A percentile compares a stretch with the other conserved stretches of the same genome.
These are phyloP conservation scores for Brassica rapa DNA, from an alignment of 345 rosid genomes.

Conservation along the genomic window DNA sequence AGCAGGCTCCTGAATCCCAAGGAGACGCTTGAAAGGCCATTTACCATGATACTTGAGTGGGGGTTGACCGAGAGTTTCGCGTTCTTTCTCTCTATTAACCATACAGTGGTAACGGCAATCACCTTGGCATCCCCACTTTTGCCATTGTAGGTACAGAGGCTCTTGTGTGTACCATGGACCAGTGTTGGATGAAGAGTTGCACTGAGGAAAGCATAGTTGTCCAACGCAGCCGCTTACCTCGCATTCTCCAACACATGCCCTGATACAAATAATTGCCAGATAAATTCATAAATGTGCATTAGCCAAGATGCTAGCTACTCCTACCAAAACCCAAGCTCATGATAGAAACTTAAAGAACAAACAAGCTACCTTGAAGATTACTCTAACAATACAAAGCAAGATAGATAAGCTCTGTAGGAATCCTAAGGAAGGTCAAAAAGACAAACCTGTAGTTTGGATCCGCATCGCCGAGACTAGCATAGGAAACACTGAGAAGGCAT, in stretches of 20 bases:
- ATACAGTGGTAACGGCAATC: slow-evolving; percentile 76
- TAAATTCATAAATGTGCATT: too few species aligned
- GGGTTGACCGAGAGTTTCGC: slow-evolving; percentile 45
- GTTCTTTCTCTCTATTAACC: slow-evolving; percentile 61
- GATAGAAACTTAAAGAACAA: neutral
- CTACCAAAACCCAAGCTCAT: slow-evolving; percentile 1
- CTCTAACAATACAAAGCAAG: neutral
- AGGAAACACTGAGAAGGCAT: slow-evolving; percentile 41
- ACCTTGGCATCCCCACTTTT: slow-evolving; percentile 68
- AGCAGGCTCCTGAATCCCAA: slow-evolving; percentile 76
- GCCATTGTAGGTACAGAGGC: slow-evolving; percentile 64
- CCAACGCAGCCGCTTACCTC: slow-evolving; percentile 67
- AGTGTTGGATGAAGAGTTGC: slow-evolving; percentile 58
- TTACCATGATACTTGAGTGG: slow-evolving; percentile 83
- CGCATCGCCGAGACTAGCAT: slow-evolving; percentile 76
- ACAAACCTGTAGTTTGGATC: slow-evolving; percentile 65
- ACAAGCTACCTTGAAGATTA: neutral
- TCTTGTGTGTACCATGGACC: slow-evolving; percentile 74
- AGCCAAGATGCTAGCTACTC: neutral
- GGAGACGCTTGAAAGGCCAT: slow-evolving; percentile 77
- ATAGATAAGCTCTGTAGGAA: neutral
- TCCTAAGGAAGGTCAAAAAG: neutral
- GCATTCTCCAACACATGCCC: slow-evolving; percentile 61
- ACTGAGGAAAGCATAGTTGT: slow-evolving; percentile 59
- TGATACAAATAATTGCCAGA: slow-evolving; percentile 30